These are phyloP conservation scores for Pseudogymnoascus sp. DNA, from an alignment of 2,329 filamentous ascomycete genomes.

Conservation along the genomic window DNA sequence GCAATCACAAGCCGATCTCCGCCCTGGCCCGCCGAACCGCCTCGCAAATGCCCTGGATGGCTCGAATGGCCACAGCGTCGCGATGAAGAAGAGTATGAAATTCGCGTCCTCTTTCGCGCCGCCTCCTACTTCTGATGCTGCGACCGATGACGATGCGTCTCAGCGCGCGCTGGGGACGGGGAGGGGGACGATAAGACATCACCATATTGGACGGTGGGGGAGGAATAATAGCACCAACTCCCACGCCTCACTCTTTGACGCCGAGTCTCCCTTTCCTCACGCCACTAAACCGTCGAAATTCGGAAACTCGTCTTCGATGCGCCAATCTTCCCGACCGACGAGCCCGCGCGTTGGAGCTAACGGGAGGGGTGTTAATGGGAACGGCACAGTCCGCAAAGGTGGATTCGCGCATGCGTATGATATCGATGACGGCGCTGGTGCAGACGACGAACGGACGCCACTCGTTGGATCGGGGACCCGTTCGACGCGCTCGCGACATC, in stretches of 20 bases:
- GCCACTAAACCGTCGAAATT: conserved; percentile 51
- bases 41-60: conserved; percentile 61
- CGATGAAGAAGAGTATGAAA: conserved; percentile 89
- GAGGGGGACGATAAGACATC: conserved; percentile 61
- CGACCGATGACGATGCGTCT: conserved; percentile 60
- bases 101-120: conserved; percentile 62
- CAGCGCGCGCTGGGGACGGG: conserved; percentile 53
- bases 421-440: conserved; percentile 68
- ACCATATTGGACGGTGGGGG: conserved; percentile 73
- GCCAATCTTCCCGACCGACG: conserved; percentile 56
- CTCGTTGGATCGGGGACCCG: conserved; percentile 55
- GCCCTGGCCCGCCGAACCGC: conserved; percentile 54
- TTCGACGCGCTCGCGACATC: conserved; percentile 47
- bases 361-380: conserved; percentile 35
- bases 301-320: conserved; percentile 41
- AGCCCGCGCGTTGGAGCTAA: conserved; percentile 52
- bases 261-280: conserved; percentile 69
- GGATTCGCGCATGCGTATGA: conserved; percentile 57
- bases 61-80: conserved; percentile 47
- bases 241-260: conserved; percentile 65
- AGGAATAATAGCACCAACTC: conserved; percentile 47
- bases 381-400: conserved; percentile 49
- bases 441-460: conserved; percentile 82
- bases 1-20: conserved; percentile 61
- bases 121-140: conserved; percentile 29